These are phyloP conservation scores for Trypanosoma scelopori DNA, from an alignment of 208 protist species.

Conservation along the genomic window DNA sequence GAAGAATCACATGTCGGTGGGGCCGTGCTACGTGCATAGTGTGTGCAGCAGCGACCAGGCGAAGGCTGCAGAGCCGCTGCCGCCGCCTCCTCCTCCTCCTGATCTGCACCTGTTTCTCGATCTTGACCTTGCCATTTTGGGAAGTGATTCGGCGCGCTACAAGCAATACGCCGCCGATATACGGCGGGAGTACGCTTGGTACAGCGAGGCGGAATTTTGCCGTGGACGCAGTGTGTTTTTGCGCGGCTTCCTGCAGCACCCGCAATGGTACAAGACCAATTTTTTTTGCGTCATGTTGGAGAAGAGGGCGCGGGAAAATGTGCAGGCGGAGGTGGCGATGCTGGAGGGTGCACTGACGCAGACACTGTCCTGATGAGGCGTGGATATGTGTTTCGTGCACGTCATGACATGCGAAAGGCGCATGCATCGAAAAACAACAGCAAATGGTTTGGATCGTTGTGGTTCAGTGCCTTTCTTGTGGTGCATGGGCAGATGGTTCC, in stretches of 20 bases:
- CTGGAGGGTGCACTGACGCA: constrained; percentile 19
- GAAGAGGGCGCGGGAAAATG: constrained; percentile 47
- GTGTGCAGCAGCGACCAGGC: background rate
- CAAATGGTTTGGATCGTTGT: no score
- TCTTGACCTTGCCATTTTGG: constrained; percentile 72
- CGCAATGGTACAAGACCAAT: constrained; percentile 71
- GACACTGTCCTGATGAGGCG: no score
- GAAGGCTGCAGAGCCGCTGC: background rate
- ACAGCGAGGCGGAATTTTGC: constrained; percentile 38
- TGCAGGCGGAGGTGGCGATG: constrained; percentile 33
- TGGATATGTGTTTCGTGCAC: no score
- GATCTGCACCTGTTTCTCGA: constrained; percentile 62
- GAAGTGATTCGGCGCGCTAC: constrained; percentile 29
- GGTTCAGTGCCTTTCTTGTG: no score
- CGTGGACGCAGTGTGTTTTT: constrained; percentile 56
- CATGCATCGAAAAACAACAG: no score
- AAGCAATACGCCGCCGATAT: constrained; percentile 50
- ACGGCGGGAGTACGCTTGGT: constrained; percentile 59
- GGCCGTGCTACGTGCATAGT: constrained; percentile 17
- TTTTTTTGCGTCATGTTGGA: constrained; percentile 70
- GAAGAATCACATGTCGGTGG: constrained; percentile 42
- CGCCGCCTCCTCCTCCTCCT: constrained; percentile 7
- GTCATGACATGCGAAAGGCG: no score
- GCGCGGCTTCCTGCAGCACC: constrained; percentile 33
- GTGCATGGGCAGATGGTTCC: no score